Percentiles rank a stretch among this genome's conserved stretches.
These are phyloP conservation scores for Cercospora zeina DNA, from an alignment of 2,329 filamentous ascomycete species.

Conservation along the genomic window DNA sequence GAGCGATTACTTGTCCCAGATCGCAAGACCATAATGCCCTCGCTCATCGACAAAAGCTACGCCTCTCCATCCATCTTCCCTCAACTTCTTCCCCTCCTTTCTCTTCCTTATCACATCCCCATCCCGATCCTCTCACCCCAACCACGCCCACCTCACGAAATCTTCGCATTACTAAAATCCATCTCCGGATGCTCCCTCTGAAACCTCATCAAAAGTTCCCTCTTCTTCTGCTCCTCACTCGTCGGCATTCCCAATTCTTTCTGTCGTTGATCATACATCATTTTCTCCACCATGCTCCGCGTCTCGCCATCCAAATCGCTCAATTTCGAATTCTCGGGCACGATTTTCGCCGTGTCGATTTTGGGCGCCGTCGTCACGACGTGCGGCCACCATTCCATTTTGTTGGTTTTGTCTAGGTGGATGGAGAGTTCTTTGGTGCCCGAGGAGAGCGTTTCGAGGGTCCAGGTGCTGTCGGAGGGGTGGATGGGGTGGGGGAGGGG, in stretches of 20 bases:
- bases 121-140: not conserved
- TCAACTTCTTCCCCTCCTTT: not conserved
- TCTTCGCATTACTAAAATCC: slow-evolving; percentile 67
- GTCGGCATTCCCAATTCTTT: slow-evolving; percentile 89
- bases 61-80: no score
- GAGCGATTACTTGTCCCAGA: no score
- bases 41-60: no score
- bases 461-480: slow-evolving; percentile 93
- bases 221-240: slow-evolving; percentile 93
- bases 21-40: no score
- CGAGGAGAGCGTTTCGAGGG: slow-evolving; percentile 67
- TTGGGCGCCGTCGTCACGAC: slow-evolving; percentile 82
- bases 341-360: slow-evolving; percentile 94
- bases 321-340: slow-evolving; percentile 87
- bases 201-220: slow-evolving; percentile 89
- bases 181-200: slow-evolving; percentile 75
- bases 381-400: slow-evolving; percentile 98
- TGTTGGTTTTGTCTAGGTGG: slow-evolving; percentile 92
- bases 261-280: slow-evolving; percentile 99
- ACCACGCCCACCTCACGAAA: slow-evolving; percentile 38
- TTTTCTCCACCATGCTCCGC: slow-evolving; percentile 97
- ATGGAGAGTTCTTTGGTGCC: slow-evolving; percentile 77
- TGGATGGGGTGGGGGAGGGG: slow-evolving; percentile 76
- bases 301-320: slow-evolving; percentile 94
- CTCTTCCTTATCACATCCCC: not conserved